Conservation (phyloP, 208 protist genomes). For the Crithidia thermophila region DNA sequence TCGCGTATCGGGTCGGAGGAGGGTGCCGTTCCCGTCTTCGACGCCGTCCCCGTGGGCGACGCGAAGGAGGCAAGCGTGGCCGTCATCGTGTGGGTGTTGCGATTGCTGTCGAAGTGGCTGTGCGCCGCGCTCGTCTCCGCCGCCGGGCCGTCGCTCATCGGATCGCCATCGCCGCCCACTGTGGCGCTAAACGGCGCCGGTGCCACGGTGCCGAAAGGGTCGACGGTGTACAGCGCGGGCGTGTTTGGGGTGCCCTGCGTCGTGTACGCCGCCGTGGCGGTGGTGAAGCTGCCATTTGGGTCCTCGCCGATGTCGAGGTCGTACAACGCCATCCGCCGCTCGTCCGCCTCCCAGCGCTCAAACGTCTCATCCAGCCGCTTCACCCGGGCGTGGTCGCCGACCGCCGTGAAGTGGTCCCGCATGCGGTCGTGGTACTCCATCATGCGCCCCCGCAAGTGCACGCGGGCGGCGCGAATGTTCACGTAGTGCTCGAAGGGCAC, state of each 20-base stretch:
- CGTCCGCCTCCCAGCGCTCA: conserved; percentile 16
- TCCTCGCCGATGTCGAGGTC: conserved; percentile 19
- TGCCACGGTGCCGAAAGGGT: conserved; percentile 1
- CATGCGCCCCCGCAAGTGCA: conserved; percentile 38
- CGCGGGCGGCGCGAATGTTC: conserved; percentile 31
- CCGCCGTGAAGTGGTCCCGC: conserved; percentile 1
- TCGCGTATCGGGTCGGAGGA: neutral
- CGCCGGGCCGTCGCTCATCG: neutral
- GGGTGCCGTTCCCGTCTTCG: neutral
- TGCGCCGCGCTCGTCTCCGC: conserved; percentile 2
- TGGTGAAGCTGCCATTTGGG: conserved; percentile 4
- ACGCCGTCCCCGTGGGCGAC: neutral
- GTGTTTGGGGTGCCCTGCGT: conserved; percentile 7
- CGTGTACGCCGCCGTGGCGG: conserved; percentile 16
- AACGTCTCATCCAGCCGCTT: conserved; percentile 15
- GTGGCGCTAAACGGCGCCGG: neutral
- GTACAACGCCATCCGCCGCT: conserved; percentile 11
- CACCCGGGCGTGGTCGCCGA: conserved; percentile 15
- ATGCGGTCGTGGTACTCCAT: conserved; percentile 20
- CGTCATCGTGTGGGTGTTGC: conserved; percentile 21
- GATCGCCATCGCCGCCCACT: neutral
- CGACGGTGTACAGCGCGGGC: conserved; percentile 1
- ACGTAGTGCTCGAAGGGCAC: conserved; percentile 51
- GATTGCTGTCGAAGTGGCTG: conserved; percentile 13
- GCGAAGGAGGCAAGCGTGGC: conserved; percentile 7